Conservation (phyloP, 352 stramenopile genomes). For the Pythium scleroteichum region DNA sequence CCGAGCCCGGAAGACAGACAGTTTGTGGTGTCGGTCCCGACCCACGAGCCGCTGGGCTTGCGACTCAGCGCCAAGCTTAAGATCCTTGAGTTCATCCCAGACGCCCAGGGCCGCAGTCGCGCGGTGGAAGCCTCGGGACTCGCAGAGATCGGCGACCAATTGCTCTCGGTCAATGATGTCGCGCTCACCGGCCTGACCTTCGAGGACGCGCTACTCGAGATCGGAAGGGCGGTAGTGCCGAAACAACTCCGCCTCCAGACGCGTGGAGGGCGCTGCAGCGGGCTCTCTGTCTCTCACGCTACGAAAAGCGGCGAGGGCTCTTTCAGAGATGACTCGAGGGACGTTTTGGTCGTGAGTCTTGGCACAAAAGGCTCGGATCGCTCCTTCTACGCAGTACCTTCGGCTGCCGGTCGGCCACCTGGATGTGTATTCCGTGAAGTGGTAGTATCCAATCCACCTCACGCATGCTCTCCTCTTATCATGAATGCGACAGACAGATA, state of each 20-base stretch:
- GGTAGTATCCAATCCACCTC: slow-evolving; percentile 47
- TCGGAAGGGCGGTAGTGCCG: slow-evolving; percentile 42
- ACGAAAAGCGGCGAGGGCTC: too few species aligned
- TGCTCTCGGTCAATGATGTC: slow-evolving; percentile 60
- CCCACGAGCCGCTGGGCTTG: slow-evolving; percentile 51
- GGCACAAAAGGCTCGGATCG: slow-evolving; percentile 44
- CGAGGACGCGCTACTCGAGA: slow-evolving; percentile 37
- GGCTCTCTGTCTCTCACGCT: too few species aligned
- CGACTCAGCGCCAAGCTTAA: slow-evolving; percentile 60
- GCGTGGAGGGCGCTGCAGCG: slow-evolving; percentile 46
- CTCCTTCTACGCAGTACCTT: slow-evolving; percentile 59
- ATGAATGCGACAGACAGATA: slow-evolving; percentile 53
- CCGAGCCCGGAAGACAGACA: slow-evolving; percentile 35
- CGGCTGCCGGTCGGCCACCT: slow-evolving; percentile 49
- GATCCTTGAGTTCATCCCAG: slow-evolving; percentile 64
- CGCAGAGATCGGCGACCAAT: slow-evolving; percentile 66
- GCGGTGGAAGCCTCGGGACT: slow-evolving; percentile 62
- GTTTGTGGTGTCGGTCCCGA: slow-evolving; percentile 45
- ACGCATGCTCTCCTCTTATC: slow-evolving; percentile 52
- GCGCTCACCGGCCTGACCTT: slow-evolving; percentile 40
- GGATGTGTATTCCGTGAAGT: slow-evolving; percentile 59
- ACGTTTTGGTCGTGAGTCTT: slow-evolving; percentile 43
- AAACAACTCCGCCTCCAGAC: slow-evolving; percentile 64
- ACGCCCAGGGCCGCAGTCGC: slow-evolving; percentile 51
- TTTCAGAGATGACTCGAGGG: background rate